phyloP scores from a whole-genome alignment of 768 basidiomycete species.

The Mycena rebaudengoi region DNA sequence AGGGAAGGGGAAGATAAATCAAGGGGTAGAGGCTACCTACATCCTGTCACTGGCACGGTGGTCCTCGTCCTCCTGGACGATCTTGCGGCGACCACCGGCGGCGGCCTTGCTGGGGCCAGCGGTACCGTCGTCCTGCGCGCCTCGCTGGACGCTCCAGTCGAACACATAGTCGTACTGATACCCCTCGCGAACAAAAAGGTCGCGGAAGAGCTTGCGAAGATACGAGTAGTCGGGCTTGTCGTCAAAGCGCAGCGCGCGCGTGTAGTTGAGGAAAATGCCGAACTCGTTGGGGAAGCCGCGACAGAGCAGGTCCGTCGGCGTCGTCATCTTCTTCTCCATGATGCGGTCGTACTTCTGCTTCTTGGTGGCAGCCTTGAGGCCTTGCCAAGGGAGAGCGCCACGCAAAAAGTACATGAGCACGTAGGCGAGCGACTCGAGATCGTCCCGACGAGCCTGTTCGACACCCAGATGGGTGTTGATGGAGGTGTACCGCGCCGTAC shows the following conservation, averaged over 20 bases:
- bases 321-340: conserved; percentile 99
- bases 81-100: conserved; percentile 73
- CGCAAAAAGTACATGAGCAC: conserved; percentile 99
- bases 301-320: conserved; percentile 94
- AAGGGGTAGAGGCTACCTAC: conserved; percentile 55
- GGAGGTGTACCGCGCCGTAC: conserved; percentile 98
- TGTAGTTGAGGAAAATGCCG: conserved; percentile 99
- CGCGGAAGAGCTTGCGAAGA: conserved; percentile 98
- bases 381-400: conserved; percentile 98
- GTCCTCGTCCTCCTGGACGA: conserved; percentile 87
- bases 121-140: conserved; percentile 70
- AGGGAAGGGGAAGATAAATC: conserved; percentile 23
- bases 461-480: conserved; percentile 99
- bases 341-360: conserved; percentile 99
- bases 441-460: conserved; percentile 97
- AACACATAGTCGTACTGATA: conserved; percentile 99
- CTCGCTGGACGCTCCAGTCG: conserved; percentile 94
- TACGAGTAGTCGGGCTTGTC: conserved; percentile 99
- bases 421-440: conserved; percentile 97
- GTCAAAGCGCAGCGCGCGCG: conserved; percentile 97
- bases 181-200: conserved; percentile 95
- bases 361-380: conserved; percentile 99
- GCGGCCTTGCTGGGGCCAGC: conserved; percentile 70
- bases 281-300: conserved; percentile 99
- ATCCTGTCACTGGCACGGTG: conserved; percentile 84